Base-by-base conservation (phyloP, 441 rosid species). In the Syzygium malaccense region DNA sequence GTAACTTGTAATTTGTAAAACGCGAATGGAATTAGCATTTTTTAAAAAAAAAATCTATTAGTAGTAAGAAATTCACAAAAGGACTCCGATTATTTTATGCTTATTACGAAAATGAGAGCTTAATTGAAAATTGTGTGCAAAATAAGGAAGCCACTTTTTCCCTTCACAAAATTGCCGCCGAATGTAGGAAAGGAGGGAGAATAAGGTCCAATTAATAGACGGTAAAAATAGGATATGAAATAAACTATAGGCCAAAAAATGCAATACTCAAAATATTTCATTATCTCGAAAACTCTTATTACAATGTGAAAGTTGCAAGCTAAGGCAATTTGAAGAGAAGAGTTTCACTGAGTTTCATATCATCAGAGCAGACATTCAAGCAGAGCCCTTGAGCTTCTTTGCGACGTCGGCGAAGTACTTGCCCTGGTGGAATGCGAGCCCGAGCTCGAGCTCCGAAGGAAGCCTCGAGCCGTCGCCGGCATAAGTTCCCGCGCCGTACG, bases 361-460 rank as follows among this genome's bases (percentile, higher is more conserved):
- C 83, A 41, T 75, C 83, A 23, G 51, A 41, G 83, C n/a, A 75
- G 75, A 86, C 85, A 86, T 75, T 92, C 89, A 95, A 86, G 95
- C 89, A 87, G 93, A 85, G 87, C 94, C 97, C 92, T 97, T 96
- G 91, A 98, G 96, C 93, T 95, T 98, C 96, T 95, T 97, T 58
- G 98, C 89, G 83, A 98, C 93, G 90, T 91, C 86, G 30, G 99
- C 98, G 48, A 97, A 90, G 96, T 95, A 91, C 91, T 98, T 96
- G 84, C 99, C 99, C 95, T 98, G 99, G 94, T 98, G 99, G 93
- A 95, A 95, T 30, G 99, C 98, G 86, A 94, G 98, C 90, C 89
- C 93, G 89, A 98, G 91, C 93, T 97, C 99, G 0, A 96, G 94
- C 89, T 98, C 94, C 1, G 98, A 85, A 55, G 99, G 99, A 91